Conservation (phyloP, 257 asterid species). For the Lithospermum erythrorhizon region DNA sequence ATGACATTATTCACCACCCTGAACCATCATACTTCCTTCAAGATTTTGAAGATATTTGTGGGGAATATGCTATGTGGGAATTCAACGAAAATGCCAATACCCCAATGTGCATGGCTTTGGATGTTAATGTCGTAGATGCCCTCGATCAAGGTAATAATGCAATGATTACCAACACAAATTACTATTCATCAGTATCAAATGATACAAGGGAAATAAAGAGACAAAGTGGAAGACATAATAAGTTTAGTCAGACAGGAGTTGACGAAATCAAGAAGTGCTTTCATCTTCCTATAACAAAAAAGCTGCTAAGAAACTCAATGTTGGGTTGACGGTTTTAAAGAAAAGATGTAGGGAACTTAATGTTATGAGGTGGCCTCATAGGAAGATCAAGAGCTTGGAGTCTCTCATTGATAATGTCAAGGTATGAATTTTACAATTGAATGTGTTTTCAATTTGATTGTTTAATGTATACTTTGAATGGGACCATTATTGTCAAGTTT, state of each 20-base stretch:
- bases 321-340: constrained; percentile 71
- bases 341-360: constrained; percentile 70
- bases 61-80: constrained; percentile 29
- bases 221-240: constrained; percentile 25
- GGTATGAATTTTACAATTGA: too few relatives aligned
- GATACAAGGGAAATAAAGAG: background rate
- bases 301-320: constrained; percentile 73
- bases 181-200: background rate
- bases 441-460: too few relatives aligned
- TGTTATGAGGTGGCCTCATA: constrained; percentile 75
- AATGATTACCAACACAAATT: background rate
- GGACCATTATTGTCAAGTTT: too few relatives aligned
- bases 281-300: constrained; percentile 49
- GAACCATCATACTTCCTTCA: background rate
- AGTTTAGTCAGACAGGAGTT: constrained; percentile 24
- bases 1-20: background rate
- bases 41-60: constrained; percentile 35
- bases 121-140: background rate
- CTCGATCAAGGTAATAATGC: background rate
- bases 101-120: constrained; percentile 7
- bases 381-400: constrained; percentile 79
- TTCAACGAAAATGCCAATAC: constrained; percentile 13
- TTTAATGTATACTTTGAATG: too few relatives aligned
- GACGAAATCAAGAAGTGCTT: constrained; percentile 62
- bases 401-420: constrained; percentile 33